phyloP scores from a whole-genome alignment of 441 rosid species.

The Pelargonium hybrid region DNA sequence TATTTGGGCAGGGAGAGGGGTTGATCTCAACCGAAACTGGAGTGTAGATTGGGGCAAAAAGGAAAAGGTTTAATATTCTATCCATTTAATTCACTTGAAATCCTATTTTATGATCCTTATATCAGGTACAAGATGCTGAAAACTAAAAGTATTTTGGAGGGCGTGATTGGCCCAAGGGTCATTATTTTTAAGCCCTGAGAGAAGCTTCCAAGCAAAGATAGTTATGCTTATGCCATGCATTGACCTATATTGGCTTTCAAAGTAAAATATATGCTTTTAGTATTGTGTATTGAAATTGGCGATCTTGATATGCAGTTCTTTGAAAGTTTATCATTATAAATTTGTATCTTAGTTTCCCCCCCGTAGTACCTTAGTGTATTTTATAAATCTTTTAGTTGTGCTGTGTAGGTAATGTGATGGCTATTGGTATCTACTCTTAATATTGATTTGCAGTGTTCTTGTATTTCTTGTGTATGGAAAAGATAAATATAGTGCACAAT shows the following conservation, averaged over 20 bases:
- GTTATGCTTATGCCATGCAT: background rate
- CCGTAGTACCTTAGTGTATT: background rate
- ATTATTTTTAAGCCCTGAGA: background rate
- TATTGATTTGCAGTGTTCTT: background rate
- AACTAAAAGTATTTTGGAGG: background rate
- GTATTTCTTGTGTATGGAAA: background rate
- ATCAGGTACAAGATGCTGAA: background rate
- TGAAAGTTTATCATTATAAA: background rate
- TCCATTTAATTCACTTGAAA: background rate
- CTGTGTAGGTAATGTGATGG: background rate
- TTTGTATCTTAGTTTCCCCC: background rate
- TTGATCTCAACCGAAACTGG: conserved; percentile 97
- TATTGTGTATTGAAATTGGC: background rate
- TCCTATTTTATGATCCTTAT: conserved; percentile 3
- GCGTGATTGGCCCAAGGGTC: background rate
- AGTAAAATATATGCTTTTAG: too few species aligned
- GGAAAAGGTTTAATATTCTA: conserved; percentile 52
- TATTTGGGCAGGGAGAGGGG: conserved; percentile 73
- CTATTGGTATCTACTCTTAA: background rate
- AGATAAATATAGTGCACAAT: background rate
- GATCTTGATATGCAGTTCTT: background rate
- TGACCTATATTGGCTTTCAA: background rate
- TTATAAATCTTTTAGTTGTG: background rate
- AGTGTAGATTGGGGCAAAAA: conserved; percentile 98
- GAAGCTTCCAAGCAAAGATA: background rate